Conservation (phyloP, 768 basidiomycete genomes). For the Boletus rubescentipes region DNA sequence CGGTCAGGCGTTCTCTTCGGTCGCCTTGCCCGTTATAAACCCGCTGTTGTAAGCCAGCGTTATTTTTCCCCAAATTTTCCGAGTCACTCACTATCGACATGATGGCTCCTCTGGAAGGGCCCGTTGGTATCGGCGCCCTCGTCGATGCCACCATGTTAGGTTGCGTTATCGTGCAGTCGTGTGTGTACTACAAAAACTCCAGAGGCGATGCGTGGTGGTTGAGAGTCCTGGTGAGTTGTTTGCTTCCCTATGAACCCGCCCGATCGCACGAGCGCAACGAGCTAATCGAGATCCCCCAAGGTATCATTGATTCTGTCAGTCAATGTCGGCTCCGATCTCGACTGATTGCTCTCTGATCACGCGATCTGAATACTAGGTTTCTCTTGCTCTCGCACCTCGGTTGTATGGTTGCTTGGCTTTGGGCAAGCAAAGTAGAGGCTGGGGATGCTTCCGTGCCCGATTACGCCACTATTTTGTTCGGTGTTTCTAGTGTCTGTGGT, state of each 20-base stretch:
- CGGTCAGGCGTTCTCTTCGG: conserved; percentile 7
- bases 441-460: conserved; percentile 2
- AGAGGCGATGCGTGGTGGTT: conserved; percentile 11
- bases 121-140: conserved; percentile 21
- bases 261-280: neutral
- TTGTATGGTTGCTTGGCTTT: conserved; percentile 21
- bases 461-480: conserved; percentile 17
- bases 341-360: conserved; percentile 4
- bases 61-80: neutral
- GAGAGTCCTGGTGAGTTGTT: conserved; percentile 19
- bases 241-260: neutral
- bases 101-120: conserved; percentile 28
- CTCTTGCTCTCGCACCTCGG: conserved; percentile 17
- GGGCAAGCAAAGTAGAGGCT: conserved; percentile 9
- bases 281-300: conserved; percentile 9
- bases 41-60: neutral
- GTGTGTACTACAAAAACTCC: conserved; percentile 26
- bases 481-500: conserved; percentile 15
- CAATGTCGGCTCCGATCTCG: neutral
- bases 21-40: conserved; percentile 17
- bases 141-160: conserved; percentile 25
- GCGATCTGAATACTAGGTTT: conserved; percentile 5
- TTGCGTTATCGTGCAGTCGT: conserved; percentile 25
- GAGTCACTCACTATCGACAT: neutral
- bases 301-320: conserved; percentile 22